These are phyloP conservation scores for Gloeopeniophorella convolvens DNA, from an alignment of 768 basidiomycete species.

Conservation along the genomic window DNA sequence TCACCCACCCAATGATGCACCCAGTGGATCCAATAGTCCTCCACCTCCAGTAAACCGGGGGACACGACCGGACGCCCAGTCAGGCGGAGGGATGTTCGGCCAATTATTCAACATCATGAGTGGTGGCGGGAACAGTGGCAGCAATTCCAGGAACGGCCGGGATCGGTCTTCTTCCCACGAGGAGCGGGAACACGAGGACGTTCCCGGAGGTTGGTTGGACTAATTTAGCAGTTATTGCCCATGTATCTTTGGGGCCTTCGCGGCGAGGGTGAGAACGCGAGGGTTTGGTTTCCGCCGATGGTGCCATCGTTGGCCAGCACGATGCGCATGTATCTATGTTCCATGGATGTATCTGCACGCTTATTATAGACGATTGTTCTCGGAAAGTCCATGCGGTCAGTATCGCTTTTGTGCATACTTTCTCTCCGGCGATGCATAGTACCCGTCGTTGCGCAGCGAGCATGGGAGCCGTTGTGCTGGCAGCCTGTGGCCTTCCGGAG, in stretches of 20 bases:
- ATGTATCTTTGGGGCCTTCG: not conserved
- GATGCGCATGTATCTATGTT: constrained; percentile 1
- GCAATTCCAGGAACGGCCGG: constrained; percentile 5
- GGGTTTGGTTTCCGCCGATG: not conserved
- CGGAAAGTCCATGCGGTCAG: not conserved
- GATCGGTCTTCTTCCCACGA: constrained; percentile 2
- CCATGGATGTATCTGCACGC: constrained; percentile 1
- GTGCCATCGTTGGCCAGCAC: not conserved
- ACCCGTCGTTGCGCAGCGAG: not conserved
- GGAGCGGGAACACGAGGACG: constrained; percentile 1
- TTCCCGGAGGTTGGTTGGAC: constrained; percentile 8
- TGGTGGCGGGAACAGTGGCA: constrained; percentile 3
- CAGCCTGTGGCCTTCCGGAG: too few species aligned
- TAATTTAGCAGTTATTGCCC: not conserved
- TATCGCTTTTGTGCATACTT: not conserved
- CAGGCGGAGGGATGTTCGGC: constrained; percentile 12
- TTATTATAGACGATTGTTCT: not conserved
- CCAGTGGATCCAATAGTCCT: constrained; percentile 14
- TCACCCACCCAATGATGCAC: not conserved
- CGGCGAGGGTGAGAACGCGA: not conserved
- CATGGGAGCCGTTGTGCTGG: too few species aligned
- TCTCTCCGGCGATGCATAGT: not conserved
- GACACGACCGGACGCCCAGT: constrained; percentile 7
- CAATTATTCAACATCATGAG: constrained; percentile 10
- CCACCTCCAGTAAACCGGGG: constrained; percentile 8